phyloP scores from a whole-genome alignment of 805 yeast species.

The Ogataea neopini region DNA sequence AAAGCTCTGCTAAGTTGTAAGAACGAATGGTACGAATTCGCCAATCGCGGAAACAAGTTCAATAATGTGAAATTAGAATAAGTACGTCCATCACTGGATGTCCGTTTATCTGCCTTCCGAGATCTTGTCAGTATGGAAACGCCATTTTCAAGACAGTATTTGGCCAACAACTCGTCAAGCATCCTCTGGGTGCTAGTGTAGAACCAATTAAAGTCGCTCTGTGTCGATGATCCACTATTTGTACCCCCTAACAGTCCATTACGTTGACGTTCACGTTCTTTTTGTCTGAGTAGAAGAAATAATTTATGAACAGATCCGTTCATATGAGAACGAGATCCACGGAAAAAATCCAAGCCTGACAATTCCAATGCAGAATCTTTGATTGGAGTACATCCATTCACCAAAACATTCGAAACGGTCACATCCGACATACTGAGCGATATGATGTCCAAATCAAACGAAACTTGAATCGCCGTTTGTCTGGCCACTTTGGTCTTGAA shows the following conservation, averaged over 20 bases:
- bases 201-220: slow-evolving; percentile 22
- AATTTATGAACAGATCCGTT: slow-evolving; percentile 23
- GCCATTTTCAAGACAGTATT: slow-evolving; percentile 27
- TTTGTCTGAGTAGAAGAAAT: slow-evolving; percentile 24
- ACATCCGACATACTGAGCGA: not conserved
- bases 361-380: slow-evolving; percentile 1
- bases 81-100: slow-evolving; percentile 33
- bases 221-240: not conserved
- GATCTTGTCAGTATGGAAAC: slow-evolving; percentile 31
- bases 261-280: slow-evolving; percentile 21
- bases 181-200: slow-evolving; percentile 28
- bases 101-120: slow-evolving; percentile 24
- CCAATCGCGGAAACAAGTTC: slow-evolving; percentile 29
- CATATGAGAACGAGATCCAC: slow-evolving; percentile 3
- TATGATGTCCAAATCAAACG: slow-evolving; percentile 13
- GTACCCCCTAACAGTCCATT: slow-evolving; percentile 22
- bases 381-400: slow-evolving; percentile 10
- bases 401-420: slow-evolving; percentile 5
- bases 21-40: slow-evolving; percentile 30
- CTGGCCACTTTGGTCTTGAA: slow-evolving; percentile 9
- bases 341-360: slow-evolving; percentile 12
- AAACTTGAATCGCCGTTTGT: slow-evolving; percentile 14
- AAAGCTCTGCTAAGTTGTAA: slow-evolving; percentile 18
- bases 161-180: slow-evolving; percentile 35
- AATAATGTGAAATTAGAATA: slow-evolving; percentile 27